Evolutionary conservation across 345 rosid genomes (phyloP), one percentile per base, ranked within the genome.

Genomic region (Mercurialis annua): DNA sequence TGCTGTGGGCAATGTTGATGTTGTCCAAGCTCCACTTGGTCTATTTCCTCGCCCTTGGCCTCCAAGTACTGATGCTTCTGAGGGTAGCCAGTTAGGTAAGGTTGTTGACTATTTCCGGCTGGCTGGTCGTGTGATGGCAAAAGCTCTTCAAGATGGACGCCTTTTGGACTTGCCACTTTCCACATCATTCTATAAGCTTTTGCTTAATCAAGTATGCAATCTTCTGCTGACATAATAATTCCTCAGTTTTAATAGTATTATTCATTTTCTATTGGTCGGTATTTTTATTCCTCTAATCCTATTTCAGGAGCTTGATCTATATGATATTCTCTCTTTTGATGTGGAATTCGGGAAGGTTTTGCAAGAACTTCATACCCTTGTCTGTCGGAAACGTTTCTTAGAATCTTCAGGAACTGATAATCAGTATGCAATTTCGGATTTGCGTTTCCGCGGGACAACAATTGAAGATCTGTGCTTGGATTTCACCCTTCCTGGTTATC

Each of bases 141-240:
- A 95, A 83, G 98, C 99, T 78, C 97, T 95, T 81, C 99, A 95
- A 83, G 99, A 95, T 78, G 99, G 99, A 61, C 84, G 99, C 64
- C 90, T 95, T 67, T 71, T 95, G 81, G 99, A 95, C 76, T 76
- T 95, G 68, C 90, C 97, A 42, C 70, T 95, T 67, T 90, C 97
- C 6, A 79, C 90, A 21, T 82, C 98, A 33, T 90, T 95, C 66
- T 90, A 86, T 72, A 92, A 95, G 80, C 89, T 92, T 67, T 84
- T 92, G 62, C 84, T 95, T 72, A 96, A 90, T 72, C 97, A 95
- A 70, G 99, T 95, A 83, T 72, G 90, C 54, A 67, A 34, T 52
- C 72, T 46, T 14, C 27, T 50, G 6, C n/a, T 31, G 29, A n/a
- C 30, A 52, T 26, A n/a, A n/a, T 36, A 15, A 38, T 36, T 27